Evolutionary conservation across 768 basidiomycete species (phyloP), one percentile per base, ranked within the genome.

Genomic region (Podaxis carcinomalis): DNA sequence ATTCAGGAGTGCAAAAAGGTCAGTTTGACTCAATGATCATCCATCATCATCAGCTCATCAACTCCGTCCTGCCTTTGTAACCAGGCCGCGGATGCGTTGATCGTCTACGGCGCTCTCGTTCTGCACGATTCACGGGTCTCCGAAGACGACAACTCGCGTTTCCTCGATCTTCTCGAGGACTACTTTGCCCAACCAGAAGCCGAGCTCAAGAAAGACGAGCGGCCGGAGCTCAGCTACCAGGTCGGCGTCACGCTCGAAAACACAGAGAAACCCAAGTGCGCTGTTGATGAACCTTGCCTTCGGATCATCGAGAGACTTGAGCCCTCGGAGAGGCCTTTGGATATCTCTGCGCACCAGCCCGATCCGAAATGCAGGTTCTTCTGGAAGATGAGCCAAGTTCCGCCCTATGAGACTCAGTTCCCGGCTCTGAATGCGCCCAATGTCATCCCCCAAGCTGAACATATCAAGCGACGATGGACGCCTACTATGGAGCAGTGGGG

Each of bases 291-390:
- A 51, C 86, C 90, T 10, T 98, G 95, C 69, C 80, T 92, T 44
- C 78, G 78, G 42, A 80, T 98, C 61, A 98, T 98, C 65, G 83
- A 83, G 54, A 77, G 77, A 2, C 79, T 98, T 23, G 90, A 90
- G 40, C 86, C 87, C 2, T 73, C 81, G 0, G 92, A 98, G 68
- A 75, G 95, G 32, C 95, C 95, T 5, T 73, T 98, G 54, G 95
- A 98, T 72, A 87, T 92, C 59, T 78, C 80, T 27, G 88, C 80
- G 5, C 89, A 92, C 64, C 80, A 83, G 5, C 92, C 93, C 1
- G 95, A 98, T 72, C 95, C 95, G 0, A 98, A 98, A 73, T 96
- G 93, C 71, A 83, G 95, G 63, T 97, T 93, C 78, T 94, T 94
- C 75, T 93, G 90, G 87, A 89, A 81, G 68, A 92, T 93, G 91